phyloP scores from a whole-genome alignment of 305 asterid species.

The Fraxinus greggii region DNA sequence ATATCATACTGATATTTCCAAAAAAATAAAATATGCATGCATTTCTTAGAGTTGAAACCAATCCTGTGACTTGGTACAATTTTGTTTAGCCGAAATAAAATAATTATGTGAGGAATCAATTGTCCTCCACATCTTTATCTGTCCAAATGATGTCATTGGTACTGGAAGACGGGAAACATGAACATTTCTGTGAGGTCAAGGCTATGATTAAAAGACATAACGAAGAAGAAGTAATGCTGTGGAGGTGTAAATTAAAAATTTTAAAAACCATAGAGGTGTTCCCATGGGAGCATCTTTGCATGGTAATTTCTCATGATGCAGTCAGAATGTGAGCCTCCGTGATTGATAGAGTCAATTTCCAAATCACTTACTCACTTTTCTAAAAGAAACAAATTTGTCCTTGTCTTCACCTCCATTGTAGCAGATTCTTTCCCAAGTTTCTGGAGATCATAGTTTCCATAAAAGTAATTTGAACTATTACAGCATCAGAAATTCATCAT shows the following conservation, averaged over 20 bases:
- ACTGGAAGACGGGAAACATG: background rate
- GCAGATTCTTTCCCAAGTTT: background rate
- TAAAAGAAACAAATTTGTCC: background rate
- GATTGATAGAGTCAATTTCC: background rate
- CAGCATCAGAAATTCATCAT: background rate
- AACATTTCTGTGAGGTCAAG: background rate
- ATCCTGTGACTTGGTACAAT: background rate
- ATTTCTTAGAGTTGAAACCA: background rate
- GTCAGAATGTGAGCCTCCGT: background rate
- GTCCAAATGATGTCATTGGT: background rate
- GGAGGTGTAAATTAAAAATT: background rate
- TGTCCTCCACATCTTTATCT: background rate
- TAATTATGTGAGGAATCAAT: background rate
- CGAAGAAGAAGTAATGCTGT: background rate
- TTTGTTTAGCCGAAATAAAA: background rate
- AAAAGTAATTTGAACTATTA: background rate
- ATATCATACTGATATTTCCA: background rate
- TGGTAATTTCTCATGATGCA: constrained; percentile 2
- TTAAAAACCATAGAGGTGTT: background rate
- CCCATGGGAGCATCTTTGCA: background rate
- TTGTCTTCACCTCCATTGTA: background rate
- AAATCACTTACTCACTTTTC: background rate
- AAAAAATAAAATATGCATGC: background rate
- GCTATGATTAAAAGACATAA: background rate
- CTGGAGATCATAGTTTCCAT: background rate